A percentile compares a stretch with the other conserved stretches of the same genome.
phyloP scores from a whole-genome alignment of 2,329 filamentous ascomycete species.

The Scedosporium boydii region DNA sequence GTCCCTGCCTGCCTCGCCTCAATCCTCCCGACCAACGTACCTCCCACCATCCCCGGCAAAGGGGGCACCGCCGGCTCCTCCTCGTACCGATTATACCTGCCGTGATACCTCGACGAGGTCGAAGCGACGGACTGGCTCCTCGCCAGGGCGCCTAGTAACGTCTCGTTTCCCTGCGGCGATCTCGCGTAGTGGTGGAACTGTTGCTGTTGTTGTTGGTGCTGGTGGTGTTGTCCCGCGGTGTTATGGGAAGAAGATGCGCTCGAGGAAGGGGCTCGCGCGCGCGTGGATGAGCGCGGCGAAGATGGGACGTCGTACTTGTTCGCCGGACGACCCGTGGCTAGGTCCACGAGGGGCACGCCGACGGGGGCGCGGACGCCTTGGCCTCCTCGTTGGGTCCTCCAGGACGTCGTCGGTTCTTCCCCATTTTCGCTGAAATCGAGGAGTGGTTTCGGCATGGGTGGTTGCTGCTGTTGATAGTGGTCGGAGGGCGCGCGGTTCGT shows the following conservation, averaged over 20 bases:
- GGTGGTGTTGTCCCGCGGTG: neutral
- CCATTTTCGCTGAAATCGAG: constrained; percentile 56
- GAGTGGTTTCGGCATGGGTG: constrained; percentile 44
- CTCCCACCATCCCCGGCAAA: neutral
- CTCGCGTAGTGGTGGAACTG: neutral
- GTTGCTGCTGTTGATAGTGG: constrained; percentile 15
- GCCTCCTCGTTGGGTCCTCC: constrained; percentile 40
- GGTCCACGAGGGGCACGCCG: constrained; percentile 36
- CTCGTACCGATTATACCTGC: neutral
- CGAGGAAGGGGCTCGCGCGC: neutral
- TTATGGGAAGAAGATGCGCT: neutral
- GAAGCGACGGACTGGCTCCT: constrained; percentile 4
- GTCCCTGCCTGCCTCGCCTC: neutral
- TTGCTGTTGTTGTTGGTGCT: neutral
- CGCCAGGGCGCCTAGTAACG: neutral
- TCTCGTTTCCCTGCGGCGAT: neutral
- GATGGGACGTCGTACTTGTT: constrained; percentile 1
- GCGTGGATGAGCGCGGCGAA: neutral
- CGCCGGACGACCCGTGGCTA: constrained; percentile 23
- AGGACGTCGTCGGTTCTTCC: constrained; percentile 40
- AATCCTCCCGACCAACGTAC: neutral
- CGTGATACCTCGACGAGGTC: neutral
- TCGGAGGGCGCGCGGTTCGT: constrained; percentile 10
- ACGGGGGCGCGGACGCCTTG: constrained; percentile 30
- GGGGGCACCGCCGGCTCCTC: constrained; percentile 1